Conservation (phyloP, 1,284 basidiomycete genomes). For the Chondrostereum purpureum region DNA sequence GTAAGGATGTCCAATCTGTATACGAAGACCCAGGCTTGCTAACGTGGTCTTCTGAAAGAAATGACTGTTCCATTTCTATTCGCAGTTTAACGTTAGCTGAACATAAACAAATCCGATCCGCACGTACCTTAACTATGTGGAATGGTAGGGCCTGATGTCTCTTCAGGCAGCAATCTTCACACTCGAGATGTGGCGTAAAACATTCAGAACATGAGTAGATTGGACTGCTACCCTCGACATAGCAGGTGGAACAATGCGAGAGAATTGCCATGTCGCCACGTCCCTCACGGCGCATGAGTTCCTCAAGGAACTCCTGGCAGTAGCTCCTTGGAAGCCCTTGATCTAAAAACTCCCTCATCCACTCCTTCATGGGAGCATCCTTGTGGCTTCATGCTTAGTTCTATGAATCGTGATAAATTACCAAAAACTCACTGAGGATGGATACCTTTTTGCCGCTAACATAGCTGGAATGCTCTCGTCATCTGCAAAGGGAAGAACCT, state of each 20-base stretch:
- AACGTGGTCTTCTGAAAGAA: constrained; percentile 8
- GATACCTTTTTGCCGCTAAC: not conserved
- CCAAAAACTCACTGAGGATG: not conserved
- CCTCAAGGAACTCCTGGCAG: not conserved
- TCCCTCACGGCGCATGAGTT: not conserved
- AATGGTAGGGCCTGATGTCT: not conserved
- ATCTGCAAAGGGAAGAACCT: not conserved
- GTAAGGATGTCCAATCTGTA: constrained; percentile 8
- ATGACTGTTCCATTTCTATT: constrained; percentile 11
- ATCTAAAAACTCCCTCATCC: not conserved
- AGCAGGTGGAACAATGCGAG: not conserved
- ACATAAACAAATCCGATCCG: too few relatives aligned
- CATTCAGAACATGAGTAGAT: not conserved
- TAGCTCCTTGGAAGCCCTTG: too few relatives aligned
- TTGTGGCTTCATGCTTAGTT: not conserved
- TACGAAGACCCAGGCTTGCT: constrained; percentile 2
- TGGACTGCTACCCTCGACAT: not conserved
- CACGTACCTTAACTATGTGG: too few relatives aligned
- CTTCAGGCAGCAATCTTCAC: not conserved
- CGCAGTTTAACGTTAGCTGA: too few relatives aligned
- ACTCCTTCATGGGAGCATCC: not conserved
- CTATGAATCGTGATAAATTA: not conserved
- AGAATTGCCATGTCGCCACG: not conserved
- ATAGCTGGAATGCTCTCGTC: not conserved
- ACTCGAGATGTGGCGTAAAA: not conserved